Evolutionary conservation across 2,329 filamentous ascomycete genomes (phyloP).

Genomic region (Sclerotinia glacialis): DNA sequence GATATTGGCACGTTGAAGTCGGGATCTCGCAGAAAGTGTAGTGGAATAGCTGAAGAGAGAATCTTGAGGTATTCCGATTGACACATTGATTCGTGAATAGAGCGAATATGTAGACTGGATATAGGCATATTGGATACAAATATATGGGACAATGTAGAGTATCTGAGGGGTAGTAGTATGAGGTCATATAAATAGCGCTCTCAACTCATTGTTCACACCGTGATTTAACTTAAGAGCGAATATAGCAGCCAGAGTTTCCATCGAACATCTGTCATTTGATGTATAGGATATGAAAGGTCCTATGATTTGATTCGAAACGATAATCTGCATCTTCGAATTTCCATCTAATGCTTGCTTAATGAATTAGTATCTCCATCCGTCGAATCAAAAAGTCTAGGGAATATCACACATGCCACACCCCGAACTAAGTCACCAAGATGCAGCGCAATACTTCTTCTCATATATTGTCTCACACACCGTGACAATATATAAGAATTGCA

Average conservation of each 20-base stretch:
- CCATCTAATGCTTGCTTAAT: too few species aligned
- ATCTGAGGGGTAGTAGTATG: background rate
- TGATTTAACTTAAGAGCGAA: background rate
- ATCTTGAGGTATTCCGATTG: background rate
- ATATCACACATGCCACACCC: too few species aligned
- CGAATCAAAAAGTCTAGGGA: too few species aligned
- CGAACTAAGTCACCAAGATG: too few species aligned
- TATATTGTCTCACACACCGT: too few species aligned
- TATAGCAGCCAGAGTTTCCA: background rate
- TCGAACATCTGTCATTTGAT: background rate
- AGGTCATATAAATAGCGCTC: background rate
- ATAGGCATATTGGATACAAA: background rate
- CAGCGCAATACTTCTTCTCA: too few species aligned
- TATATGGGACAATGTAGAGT: background rate
- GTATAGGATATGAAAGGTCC: background rate
- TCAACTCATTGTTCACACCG: background rate
- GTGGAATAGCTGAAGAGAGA: background rate
- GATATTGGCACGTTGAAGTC: background rate
- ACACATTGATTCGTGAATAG: background rate
- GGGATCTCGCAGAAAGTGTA: too few species aligned
- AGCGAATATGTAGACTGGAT: too few species aligned
- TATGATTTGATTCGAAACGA: too few species aligned
- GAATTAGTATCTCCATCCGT: too few species aligned
- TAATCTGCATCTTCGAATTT: too few species aligned
- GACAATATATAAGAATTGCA: too few species aligned